phyloP scores from a whole-genome alignment of 1,284 basidiomycete genomes.

The Gymnopus androsaceus region DNA sequence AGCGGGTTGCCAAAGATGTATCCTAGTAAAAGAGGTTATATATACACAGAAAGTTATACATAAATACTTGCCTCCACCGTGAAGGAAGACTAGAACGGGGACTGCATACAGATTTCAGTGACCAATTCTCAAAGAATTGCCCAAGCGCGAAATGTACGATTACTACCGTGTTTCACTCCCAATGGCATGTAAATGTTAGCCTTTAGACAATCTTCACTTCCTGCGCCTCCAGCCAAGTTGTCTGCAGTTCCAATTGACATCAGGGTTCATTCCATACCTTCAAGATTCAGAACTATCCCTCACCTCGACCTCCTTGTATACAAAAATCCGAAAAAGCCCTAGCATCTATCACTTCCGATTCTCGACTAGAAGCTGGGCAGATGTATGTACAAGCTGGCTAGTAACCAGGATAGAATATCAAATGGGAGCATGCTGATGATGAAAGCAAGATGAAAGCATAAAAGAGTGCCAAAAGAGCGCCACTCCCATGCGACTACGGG shows the following conservation, averaged over 20 bases:
- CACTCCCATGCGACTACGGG: no score
- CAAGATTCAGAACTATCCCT: constrained; percentile 16
- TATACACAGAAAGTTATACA: neutral
- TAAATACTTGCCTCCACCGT: constrained; percentile 54
- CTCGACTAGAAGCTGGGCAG: no score
- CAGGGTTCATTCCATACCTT: neutral
- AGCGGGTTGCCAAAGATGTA: constrained; percentile 59
- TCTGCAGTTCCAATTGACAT: constrained; percentile 24
- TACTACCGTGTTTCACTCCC: constrained; percentile 41
- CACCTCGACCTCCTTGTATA: constrained; percentile 55
- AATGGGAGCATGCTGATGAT: no score
- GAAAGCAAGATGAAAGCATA: no score
- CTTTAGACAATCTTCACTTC: constrained; percentile 61
- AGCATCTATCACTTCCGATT: constrained; percentile 45
- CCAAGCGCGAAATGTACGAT: constrained; percentile 33
- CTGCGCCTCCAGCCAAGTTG: constrained; percentile 58
- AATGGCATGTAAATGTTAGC: constrained; percentile 55
- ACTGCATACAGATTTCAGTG: neutral
- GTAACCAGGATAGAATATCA: no score
- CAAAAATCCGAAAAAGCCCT: constrained; percentile 56
- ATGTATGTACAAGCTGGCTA: no score
- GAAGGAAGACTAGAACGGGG: constrained; percentile 50
- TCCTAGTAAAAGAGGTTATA: constrained; percentile 31
- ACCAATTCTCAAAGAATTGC: neutral
- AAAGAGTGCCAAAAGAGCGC: no score